A percentile compares a stretch with the other conserved stretches of the same genome.
These are phyloP conservation scores for Didymella exigua DNA, from an alignment of 2,329 filamentous ascomycete species.

Conservation along the genomic window DNA sequence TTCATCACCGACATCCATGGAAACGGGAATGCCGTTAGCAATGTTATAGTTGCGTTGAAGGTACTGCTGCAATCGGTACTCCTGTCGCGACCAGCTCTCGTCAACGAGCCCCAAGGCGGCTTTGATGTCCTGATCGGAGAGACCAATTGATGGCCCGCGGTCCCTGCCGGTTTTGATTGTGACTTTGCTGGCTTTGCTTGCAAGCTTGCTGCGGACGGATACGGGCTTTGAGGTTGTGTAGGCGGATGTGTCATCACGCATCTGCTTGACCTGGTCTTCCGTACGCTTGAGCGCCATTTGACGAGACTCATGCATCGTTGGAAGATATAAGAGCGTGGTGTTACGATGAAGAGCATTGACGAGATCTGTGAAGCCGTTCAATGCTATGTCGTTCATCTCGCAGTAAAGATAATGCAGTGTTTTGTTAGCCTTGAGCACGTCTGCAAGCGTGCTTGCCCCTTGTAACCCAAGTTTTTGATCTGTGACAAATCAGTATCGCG, in stretches of 20 bases:
- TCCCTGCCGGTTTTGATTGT: constrained; percentile 35
- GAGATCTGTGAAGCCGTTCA: constrained; percentile 72
- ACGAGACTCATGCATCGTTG: constrained; percentile 67
- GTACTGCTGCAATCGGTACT: constrained; percentile 54
- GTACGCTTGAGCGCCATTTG: constrained; percentile 65
- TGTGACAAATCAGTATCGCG: constrained; percentile 27
- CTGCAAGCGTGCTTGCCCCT: constrained; percentile 71
- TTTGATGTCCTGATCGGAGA: constrained; percentile 58
- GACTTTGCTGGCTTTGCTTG: constrained; percentile 40
- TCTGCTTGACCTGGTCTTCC: constrained; percentile 60
- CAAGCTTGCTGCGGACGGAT: constrained; percentile 44
- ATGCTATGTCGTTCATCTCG: constrained; percentile 72
- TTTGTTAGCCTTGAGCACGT: constrained; percentile 68
- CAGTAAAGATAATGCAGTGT: constrained; percentile 70
- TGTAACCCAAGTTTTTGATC: constrained; percentile 71
- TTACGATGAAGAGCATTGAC: constrained; percentile 73
- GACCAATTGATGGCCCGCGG: constrained; percentile 28
- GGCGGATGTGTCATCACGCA: constrained; percentile 50
- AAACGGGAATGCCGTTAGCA: constrained; percentile 50
- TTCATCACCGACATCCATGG: constrained; percentile 54
- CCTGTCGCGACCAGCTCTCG: constrained; percentile 58
- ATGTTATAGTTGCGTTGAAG: constrained; percentile 55
- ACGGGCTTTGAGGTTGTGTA: constrained; percentile 36
- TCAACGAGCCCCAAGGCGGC: constrained; percentile 55
- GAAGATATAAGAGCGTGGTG: constrained; percentile 65